Conservation (phyloP, 768 basidiomycete species). For the Mycena crocata region DNA sequence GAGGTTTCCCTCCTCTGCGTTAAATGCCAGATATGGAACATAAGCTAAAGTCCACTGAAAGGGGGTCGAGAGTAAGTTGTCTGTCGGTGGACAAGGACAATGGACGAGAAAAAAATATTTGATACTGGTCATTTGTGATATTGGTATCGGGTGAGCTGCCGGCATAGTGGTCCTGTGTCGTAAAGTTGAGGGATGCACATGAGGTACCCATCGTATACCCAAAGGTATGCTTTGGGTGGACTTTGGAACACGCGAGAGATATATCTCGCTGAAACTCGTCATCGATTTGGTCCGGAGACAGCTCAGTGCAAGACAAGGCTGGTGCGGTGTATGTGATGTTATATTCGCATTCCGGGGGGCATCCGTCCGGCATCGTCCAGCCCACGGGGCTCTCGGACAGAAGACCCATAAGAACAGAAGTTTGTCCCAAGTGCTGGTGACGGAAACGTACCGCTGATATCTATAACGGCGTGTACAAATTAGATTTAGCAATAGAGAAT, state of each 20-base stretch:
- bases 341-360: slow-evolving; percentile 22
- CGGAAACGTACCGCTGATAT: background rate
- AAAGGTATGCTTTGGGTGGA: background rate
- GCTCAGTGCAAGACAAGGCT: slow-evolving; percentile 11
- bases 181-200: background rate
- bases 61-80: too few species aligned
- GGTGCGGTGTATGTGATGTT: slow-evolving; percentile 19
- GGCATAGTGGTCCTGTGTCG: background rate
- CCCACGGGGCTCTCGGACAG: slow-evolving; percentile 6
- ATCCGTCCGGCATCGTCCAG: slow-evolving; percentile 27
- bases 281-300: slow-evolving; percentile 13
- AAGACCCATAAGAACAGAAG: slow-evolving; percentile 10
- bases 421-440: slow-evolving; percentile 8
- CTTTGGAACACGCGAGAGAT: background rate
- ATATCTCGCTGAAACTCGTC: background rate
- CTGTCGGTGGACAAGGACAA: too few species aligned
- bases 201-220: background rate
- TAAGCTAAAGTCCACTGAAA: slow-evolving; percentile 17
- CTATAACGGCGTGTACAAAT: background rate
- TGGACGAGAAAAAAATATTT: too few species aligned
- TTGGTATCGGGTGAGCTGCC: background rate
- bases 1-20: background rate
- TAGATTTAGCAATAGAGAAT: too few species aligned
- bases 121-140: background rate
- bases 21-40: slow-evolving; percentile 9